Evolutionary conservation across 345 rosid species (phyloP), one percentile per base, ranked within the genome.

Genomic region (Cardamine chenopodiifolia): DNA sequence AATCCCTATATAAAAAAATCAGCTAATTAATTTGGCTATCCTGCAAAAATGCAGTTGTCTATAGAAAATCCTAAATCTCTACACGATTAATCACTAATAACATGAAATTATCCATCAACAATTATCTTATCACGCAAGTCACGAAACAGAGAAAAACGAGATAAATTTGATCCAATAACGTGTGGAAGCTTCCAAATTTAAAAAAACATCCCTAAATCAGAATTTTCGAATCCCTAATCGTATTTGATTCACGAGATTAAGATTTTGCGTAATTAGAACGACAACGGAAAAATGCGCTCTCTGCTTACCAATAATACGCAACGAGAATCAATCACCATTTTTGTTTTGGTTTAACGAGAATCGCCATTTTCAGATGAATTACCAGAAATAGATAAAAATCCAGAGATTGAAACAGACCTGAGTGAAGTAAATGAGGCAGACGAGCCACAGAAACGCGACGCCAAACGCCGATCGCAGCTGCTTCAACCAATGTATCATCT

Each of bases 371-470:
- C 78, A 66, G 19, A 54, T 18, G 23, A 29, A 42, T 20, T 31
- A 50, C 17, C 0, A 2, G 22, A 57, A 18, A 49, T 6, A 47
- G 8, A 19, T 20, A 8, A 29, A 32, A 73, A 22, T 50, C 26
- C 17, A 73, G 45, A 39, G 71, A 39, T 23, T 35, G 44, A 13
- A 60, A 60, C 22, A 50, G 37, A 37, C 54, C 97, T 94, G 98
- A 14, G 97, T 91, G 81, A 91, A 94, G 82, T 94, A 91, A 70
- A 94, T 85, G 83, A 90, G 84, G 81, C 97, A 94, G 73, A 94
- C 79, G 20, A 94, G 91, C 98, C 97, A 94, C 29, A 91, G 62
- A 87, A 94, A 94, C 18, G 98, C 78, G 74, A 85, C 70, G 4
- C 97, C 97, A 50, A 90, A 92, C 57, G 89, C 86, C 57, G 78